Percentiles rank a stretch among this genome's conserved stretches.
phyloP scores from a whole-genome alignment of 805 yeast genomes.

The Metschnikowia corniflorae region DNA sequence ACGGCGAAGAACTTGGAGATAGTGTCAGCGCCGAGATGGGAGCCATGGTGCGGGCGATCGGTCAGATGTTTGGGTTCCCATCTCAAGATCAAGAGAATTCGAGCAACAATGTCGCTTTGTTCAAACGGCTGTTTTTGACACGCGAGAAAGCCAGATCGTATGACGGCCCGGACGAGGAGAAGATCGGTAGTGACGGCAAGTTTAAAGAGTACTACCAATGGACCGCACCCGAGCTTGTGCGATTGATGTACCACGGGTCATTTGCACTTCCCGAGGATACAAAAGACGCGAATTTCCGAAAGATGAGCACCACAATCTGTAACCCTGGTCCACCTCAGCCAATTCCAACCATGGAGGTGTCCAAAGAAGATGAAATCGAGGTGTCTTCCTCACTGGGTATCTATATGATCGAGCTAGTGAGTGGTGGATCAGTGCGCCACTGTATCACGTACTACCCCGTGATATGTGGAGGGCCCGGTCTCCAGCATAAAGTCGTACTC shows the following conservation, averaged over 20 bases:
- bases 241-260: conserved; percentile 79
- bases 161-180: conserved; percentile 46
- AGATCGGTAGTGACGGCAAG: conserved; percentile 33
- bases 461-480: conserved; percentile 57
- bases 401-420: conserved; percentile 67
- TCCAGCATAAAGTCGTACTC: conserved; percentile 49
- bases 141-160: conserved; percentile 58
- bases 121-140: conserved; percentile 79
- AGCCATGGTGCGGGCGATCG: conserved; percentile 94
- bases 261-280: conserved; percentile 69
- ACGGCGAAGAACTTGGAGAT: too few relatives aligned
- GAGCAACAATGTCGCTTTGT: conserved; percentile 78
- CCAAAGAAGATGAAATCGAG: conserved; percentile 23
- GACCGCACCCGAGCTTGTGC: conserved; percentile 75
- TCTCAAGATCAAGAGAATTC: conserved; percentile 89
- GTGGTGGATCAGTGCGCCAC: conserved; percentile 53
- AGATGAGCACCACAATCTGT: conserved; percentile 32
- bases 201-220: conserved; percentile 73
- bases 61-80: conserved; percentile 87
- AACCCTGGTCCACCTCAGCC: conserved; percentile 11
- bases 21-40: too few relatives aligned
- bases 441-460: conserved; percentile 60
- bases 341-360: conserved; percentile 24
- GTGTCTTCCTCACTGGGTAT: conserved; percentile 63
- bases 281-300: conserved; percentile 38